Evolutionary conservation across 129 eudicot genomes (phyloP), one percentile per base, ranked within the genome.

Genomic region (Flaveria trinervia): DNA sequence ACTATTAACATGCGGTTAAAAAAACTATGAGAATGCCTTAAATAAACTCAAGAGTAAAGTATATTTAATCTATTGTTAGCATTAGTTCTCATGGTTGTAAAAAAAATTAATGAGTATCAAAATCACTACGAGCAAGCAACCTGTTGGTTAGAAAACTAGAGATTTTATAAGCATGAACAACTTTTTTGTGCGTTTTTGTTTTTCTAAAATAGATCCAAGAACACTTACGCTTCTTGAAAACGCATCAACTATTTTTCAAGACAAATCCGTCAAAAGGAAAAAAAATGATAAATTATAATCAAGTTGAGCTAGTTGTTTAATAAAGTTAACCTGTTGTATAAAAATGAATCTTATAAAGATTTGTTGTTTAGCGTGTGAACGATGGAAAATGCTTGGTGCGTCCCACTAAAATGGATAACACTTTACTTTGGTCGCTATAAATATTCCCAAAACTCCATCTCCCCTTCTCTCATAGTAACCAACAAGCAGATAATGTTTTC

Each of bases 391-490:
- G 68, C 44, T 73, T 73, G 54, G 70, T 80, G 75, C 75, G 61
- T 56, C 79, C 83, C 79, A 80, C 80, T 80, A 67, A 55, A 79
- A 44, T 56, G 72, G 77, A 79, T 79, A 64, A 60, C 17, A 51
- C 71, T 70, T 71, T 45, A 52, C 77, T 79, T 71, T 71, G 71
- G 72, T 71, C 25, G 4, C 82, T 79, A 79, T 79, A 71, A 79
- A 78, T 70, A 78, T 71, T 71, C 82, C 82, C 72, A 71, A 30
- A 71, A 71, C 82, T 43, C 43, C 77, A 61, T 14, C 36, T 68
- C 60, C 18, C 74, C 41, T 48, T 4, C 72, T 36, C 62, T 66
- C 65, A 64, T 13, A 64, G 16, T 43, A 77, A 57, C 11, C 70
- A 62, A 57, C 20, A n/a, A n/a, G n/a, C 70, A 62, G 82, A 78